A percentile compares a stretch with the other conserved stretches of the same genome.
Conservation (phyloP, 257 asterid genomes). For the Henckelia pumila region DNA sequence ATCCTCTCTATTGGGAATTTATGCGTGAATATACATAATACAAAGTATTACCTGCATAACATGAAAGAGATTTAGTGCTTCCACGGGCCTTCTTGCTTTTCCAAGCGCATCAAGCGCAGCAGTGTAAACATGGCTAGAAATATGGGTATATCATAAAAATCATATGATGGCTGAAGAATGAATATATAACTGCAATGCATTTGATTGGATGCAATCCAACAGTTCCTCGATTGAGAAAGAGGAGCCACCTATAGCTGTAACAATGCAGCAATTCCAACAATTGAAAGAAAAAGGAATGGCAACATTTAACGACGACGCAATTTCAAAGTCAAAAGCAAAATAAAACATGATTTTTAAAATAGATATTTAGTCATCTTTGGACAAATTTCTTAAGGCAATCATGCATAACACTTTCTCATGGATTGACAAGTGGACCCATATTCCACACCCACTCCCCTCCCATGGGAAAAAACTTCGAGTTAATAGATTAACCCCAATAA, state of each 20-base stretch:
- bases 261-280: not conserved
- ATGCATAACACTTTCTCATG: not conserved
- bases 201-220: no score
- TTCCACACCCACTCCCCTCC: no score
- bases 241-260: not conserved
- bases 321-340: slow-evolving; percentile 6
- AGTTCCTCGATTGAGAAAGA: not conserved
- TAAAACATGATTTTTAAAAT: not conserved
- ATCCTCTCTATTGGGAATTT: slow-evolving; percentile 15
- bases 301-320: not conserved
- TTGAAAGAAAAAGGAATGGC: not conserved
- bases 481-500: no score
- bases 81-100: slow-evolving; percentile 89
- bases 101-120: slow-evolving; percentile 89
- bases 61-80: slow-evolving; percentile 80
- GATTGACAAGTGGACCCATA: not conserved
- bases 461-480: not conserved
- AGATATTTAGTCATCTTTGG: slow-evolving; percentile 2
- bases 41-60: slow-evolving; percentile 68
- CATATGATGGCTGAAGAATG: no score
- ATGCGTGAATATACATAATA: slow-evolving; percentile 16
- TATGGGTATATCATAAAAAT: no score
- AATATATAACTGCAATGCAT: no score
- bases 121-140: slow-evolving; percentile 62
- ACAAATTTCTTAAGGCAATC: slow-evolving; percentile 5